Percentiles rank a stretch among this genome's conserved stretches.
Evolutionary conservation across 805 yeast genomes (phyloP).

Genomic region (Candida glaebosa): DNA sequence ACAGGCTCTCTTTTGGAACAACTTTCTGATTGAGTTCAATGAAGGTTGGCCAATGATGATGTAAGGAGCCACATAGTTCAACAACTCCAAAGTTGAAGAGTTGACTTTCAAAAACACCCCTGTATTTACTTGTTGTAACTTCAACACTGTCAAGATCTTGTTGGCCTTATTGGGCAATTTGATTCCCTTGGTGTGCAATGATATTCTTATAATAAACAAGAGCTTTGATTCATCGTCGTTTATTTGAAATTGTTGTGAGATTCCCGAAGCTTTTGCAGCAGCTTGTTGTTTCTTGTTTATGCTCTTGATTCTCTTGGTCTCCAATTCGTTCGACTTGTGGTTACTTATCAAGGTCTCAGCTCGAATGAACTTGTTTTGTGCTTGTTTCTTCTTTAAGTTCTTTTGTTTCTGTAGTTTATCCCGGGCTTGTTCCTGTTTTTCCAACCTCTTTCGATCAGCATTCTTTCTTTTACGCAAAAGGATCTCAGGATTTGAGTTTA

Average conservation of each 20-base stretch:
- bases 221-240: slow-evolving; percentile 39
- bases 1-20: slow-evolving; percentile 75
- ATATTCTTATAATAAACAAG: slow-evolving; percentile 63
- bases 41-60: slow-evolving; percentile 73
- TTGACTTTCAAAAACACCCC: slow-evolving; percentile 73
- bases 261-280: slow-evolving; percentile 5
- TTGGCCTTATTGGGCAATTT: slow-evolving; percentile 63
- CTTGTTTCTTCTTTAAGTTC: slow-evolving; percentile 38
- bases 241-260: slow-evolving; percentile 48
- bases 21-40: slow-evolving; percentile 64
- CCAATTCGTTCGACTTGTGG: slow-evolving; percentile 62
- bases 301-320: slow-evolving; percentile 62
- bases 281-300: slow-evolving; percentile 48
- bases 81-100: slow-evolving; percentile 54
- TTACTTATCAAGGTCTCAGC: slow-evolving; percentile 72
- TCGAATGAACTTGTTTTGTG: slow-evolving; percentile 58
- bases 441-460: slow-evolving; percentile 68
- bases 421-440: slow-evolving; percentile 65
- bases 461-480: slow-evolving; percentile 76
- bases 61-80: slow-evolving; percentile 70
- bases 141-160: slow-evolving; percentile 56
- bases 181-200: slow-evolving; percentile 56
- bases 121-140: slow-evolving; percentile 56
- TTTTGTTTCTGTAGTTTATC: slow-evolving; percentile 46
- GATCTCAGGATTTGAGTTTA: slow-evolving; percentile 72